phyloP scores from a whole-genome alignment of 345 rosid genomes.

The Pistacia integerrima region DNA sequence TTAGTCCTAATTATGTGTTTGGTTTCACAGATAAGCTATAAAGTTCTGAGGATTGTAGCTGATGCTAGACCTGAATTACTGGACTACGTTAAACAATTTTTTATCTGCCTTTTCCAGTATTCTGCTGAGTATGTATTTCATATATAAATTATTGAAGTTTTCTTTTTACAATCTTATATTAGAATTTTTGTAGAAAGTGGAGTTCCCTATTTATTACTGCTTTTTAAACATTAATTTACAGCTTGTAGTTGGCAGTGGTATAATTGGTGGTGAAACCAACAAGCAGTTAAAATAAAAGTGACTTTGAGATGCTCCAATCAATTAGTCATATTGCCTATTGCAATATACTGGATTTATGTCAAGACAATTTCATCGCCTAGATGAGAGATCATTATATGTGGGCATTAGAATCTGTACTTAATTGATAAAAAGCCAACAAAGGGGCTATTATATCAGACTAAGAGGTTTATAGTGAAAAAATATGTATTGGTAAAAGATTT shows the following conservation, averaged over 20 bases:
- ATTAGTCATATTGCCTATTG: background rate
- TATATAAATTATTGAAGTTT: background rate
- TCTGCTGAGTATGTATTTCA: constrained; percentile 69
- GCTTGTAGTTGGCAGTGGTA: background rate
- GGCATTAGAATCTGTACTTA: background rate
- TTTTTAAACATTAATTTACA: background rate
- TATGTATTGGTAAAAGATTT: background rate
- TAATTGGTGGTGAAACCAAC: background rate
- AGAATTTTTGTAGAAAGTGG: background rate
- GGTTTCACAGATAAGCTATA: constrained; percentile 64
- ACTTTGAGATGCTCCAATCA: background rate
- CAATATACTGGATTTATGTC: constrained; percentile 1
- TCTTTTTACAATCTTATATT: constrained; percentile 3
- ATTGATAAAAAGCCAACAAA: background rate
- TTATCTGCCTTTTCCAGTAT: constrained; percentile 58
- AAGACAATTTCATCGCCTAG: background rate
- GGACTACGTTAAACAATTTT: constrained; percentile 55
- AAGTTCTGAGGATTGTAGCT: constrained; percentile 70
- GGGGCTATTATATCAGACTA: background rate
- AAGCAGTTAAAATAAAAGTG: background rate
- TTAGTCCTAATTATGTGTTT: constrained; percentile 28
- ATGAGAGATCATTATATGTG: background rate
- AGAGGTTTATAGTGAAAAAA: background rate
- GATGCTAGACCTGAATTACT: constrained; percentile 69
- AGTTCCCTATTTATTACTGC: constrained; percentile 1